Percentiles rank a stretch among this genome's conserved stretches.
phyloP scores from a whole-genome alignment of 169 alveolate genomes.

The Eimeria praecox region DNA sequence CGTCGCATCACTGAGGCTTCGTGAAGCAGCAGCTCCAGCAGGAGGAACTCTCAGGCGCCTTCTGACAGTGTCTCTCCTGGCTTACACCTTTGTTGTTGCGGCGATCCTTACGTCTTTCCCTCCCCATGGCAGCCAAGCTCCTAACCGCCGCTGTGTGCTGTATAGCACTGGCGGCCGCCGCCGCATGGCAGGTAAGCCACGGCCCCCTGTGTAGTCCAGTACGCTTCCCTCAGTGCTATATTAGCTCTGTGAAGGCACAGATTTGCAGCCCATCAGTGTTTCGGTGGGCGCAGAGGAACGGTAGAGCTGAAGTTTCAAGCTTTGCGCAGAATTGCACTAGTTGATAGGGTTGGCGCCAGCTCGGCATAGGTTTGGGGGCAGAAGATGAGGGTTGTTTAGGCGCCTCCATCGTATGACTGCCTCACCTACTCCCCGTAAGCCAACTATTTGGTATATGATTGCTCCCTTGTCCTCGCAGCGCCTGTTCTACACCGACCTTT shows the following conservation, averaged over 20 bases:
- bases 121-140: conserved; percentile 17
- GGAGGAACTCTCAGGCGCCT: neutral
- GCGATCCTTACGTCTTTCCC: neutral
- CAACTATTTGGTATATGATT: neutral
- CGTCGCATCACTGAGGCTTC: neutral
- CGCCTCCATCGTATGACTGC: too few species aligned
- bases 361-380: too few species aligned
- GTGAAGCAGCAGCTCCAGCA: neutral
- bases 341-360: too few species aligned
- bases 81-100: neutral
- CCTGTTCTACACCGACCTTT: conserved; percentile 10
- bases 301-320: too few species aligned
- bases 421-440: too few species aligned
- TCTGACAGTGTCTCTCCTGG: neutral
- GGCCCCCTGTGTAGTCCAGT: neutral
- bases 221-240: neutral
- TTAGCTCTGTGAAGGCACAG: neutral
- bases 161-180: conserved; percentile 36
- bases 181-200: conserved; percentile 22
- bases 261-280: neutral
- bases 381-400: too few species aligned
- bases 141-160: conserved; percentile 21
- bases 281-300: neutral
- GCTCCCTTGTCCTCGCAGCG: neutral
- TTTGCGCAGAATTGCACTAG: too few species aligned